Evolutionary conservation across 2,329 filamentous ascomycete genomes (phyloP), one percentile per base, ranked within the genome.

Genomic region (Furcasterigmium furcatum): DNA sequence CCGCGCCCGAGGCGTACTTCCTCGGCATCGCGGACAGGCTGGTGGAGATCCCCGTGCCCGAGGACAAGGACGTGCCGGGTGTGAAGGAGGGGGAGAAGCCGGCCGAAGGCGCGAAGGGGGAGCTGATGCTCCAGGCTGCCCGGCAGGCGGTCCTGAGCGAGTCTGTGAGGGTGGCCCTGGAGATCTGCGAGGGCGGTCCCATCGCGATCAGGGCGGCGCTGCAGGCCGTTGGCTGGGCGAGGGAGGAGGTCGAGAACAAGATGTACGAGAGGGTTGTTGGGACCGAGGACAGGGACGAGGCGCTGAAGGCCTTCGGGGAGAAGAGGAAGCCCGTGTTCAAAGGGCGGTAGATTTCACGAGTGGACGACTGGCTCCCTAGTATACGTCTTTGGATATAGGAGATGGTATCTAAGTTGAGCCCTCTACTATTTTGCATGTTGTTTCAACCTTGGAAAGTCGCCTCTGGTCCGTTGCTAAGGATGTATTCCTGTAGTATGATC

Each of bases 131-230:
- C 44, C 70, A 72, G 5, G 68, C 71, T 25, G 86, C 88, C 16
- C 72, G 87, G 41, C 79, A 79, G 52, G 80, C 80, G 55, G 88
- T 87, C 9, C 68, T 96, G 44, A 77, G 81, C 19, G 87, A 90
- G 67, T 86, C 89, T 13, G 80, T 97, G 30, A 77, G 82, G 54
- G 68, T 97, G 48, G 92, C 92, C 1, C 72, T 78, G 54, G 87
- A 91, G 65, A 95, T 97, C 43, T 96, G 90, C 62, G 85, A 95
- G 66, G 91, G 91, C 22, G 94, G 88, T 0, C 94, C 94, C 0
- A 74, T 96, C 47, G 91, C 91, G 0, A 76, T 95, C 25, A 78
- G 85, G 51, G 86, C 89, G 44, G 92, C 84, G 4, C 71, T 97
- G 61, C 76, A 84, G 65, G 92, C 92, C 1, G 86, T 97, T 2